A percentile compares a stretch with the other conserved stretches of the same genome.
phyloP scores from a whole-genome alignment of 805 yeast species.

The Kodamaea nitidulidarum region DNA sequence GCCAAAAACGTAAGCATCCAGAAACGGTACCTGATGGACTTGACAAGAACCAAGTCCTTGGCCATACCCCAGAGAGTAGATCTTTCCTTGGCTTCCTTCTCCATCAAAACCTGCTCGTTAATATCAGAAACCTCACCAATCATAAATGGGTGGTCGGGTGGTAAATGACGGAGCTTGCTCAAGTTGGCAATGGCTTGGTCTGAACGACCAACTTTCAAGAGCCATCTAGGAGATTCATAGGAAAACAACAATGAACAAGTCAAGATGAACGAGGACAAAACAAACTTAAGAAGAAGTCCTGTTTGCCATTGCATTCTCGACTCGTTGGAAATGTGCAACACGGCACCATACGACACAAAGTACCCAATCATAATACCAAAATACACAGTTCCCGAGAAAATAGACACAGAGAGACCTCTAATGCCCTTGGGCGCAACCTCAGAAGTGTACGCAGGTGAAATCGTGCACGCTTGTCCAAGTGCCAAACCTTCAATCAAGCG shows the following conservation, averaged over 20 bases:
- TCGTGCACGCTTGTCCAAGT: constrained; percentile 22
- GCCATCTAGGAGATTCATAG: constrained; percentile 23
- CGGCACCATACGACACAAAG: constrained; percentile 44
- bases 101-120: constrained; percentile 37
- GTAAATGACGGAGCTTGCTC: constrained; percentile 18
- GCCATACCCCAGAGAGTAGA: constrained; percentile 14
- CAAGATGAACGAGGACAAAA: constrained; percentile 27
- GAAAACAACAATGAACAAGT: constrained; percentile 18
- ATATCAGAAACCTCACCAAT: constrained; percentile 40
- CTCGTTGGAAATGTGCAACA: constrained; percentile 23
- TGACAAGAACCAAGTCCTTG: constrained; percentile 31
- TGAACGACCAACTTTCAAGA: constrained; percentile 16
- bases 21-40: constrained; percentile 40
- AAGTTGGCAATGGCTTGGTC: constrained; percentile 18
- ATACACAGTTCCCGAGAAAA: constrained; percentile 24
- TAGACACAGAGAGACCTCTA: constrained; percentile 36
- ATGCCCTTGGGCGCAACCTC: constrained; percentile 22
- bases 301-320: constrained; percentile 20
- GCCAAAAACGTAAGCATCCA: constrained; percentile 33
- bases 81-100: constrained; percentile 20
- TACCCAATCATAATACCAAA: constrained; percentile 22
- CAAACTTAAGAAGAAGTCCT: constrained; percentile 18
- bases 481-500: constrained; percentile 23
- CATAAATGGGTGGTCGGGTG: constrained; percentile 22
- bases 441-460: constrained; percentile 21